Conservation (phyloP, 2,329 filamentous ascomycete species). For the Neofusicoccum sp. region DNA sequence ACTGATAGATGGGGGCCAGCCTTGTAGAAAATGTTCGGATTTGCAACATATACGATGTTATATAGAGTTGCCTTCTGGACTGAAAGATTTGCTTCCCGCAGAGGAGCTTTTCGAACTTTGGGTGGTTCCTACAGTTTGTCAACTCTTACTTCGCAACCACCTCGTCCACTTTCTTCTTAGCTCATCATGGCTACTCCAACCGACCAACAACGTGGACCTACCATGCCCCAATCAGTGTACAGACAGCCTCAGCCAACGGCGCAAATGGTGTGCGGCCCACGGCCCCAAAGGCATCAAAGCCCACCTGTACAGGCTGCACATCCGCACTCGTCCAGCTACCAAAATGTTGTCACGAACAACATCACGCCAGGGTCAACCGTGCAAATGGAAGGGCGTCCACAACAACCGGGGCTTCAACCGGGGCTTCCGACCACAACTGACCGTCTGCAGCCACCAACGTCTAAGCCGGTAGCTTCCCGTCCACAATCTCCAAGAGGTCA, state of each 20-base stretch:
- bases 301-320: background rate
- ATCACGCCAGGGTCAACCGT: background rate
- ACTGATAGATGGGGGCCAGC: background rate
- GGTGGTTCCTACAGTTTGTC: background rate
- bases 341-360: background rate
- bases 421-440: background rate
- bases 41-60: background rate
- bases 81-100: no score
- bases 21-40: background rate
- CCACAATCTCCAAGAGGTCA: background rate
- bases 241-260: background rate
- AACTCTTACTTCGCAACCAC: no score
- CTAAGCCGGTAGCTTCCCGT: background rate
- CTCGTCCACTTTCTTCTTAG: background rate
- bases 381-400: background rate
- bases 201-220: background rate
- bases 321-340: background rate
- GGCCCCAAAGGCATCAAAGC: background rate
- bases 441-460: background rate
- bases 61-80: background rate
- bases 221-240: background rate
- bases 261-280: conserved; percentile 3
- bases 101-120: background rate
- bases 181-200: background rate
- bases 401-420: background rate